phyloP scores from a whole-genome alignment of 192 early-diverging fungal genomes.

The Coemansia aciculifera region DNA sequence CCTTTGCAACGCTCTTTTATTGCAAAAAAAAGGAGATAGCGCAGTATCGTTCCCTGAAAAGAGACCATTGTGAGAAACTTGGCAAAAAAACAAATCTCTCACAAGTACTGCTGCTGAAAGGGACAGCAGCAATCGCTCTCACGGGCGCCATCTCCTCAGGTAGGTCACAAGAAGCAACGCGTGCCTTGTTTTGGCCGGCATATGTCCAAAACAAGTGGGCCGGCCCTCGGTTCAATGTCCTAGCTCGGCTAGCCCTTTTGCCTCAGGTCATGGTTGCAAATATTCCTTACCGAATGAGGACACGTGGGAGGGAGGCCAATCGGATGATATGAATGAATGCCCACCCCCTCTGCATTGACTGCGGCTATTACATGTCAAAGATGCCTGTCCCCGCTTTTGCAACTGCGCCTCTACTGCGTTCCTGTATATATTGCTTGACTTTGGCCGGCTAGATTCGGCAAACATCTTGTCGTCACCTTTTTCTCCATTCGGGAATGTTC shows the following conservation, averaged over 20 bases:
- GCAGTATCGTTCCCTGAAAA: neutral
- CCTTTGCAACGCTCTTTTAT: neutral
- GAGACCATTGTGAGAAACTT: neutral
- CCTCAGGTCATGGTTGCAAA: neutral
- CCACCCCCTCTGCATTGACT: neutral
- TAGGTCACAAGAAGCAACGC: neutral
- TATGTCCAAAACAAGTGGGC: neutral
- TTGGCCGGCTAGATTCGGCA: constrained; percentile 3
- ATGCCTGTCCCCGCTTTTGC: neutral
- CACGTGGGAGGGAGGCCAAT: neutral
- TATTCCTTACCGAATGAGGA: neutral
- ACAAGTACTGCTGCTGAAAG: neutral
- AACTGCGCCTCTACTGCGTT: constrained; percentile 3
- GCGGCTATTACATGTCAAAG: neutral
- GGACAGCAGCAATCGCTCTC: too few relatives aligned
- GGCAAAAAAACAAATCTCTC: neutral
- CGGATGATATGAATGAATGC: neutral
- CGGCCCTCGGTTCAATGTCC: neutral
- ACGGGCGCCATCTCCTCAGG: neutral
- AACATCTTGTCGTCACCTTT: neutral
- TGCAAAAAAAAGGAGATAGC: neutral
- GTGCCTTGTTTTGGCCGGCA: neutral
- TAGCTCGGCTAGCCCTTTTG: neutral
- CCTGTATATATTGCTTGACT: neutral
- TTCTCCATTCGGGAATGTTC: neutral